Evolutionary conservation across 176 grass and related monocot genomes (phyloP), one percentile per base, ranked within the genome.

Genomic region (Echinochloa phyllopogon): DNA sequence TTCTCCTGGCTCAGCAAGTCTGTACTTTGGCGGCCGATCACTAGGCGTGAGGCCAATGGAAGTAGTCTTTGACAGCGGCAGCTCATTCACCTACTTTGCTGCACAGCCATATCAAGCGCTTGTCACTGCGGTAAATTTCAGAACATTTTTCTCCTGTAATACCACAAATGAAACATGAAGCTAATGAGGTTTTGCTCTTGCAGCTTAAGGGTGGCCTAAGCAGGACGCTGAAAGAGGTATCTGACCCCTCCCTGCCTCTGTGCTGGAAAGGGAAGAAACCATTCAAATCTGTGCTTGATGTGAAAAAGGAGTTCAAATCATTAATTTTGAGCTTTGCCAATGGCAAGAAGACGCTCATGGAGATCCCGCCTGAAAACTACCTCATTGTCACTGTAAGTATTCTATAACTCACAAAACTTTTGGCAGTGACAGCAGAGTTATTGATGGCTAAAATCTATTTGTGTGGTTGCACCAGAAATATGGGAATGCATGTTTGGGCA

Each of bases 281-380:
- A 64, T 99, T 99, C 94, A 99, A 86, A 82, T 89, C 92, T 0
- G 84, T 94, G 49, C 59, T 85, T n/a, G 94, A 99, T 88, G 88
- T 90, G 17, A 99, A 86, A 49, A 96, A 96, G 82, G 86, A 94
- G 42, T 99, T 99, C 84, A 99, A 89, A 69, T 69, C 92, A 23
- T 84, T 96, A 52, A 14, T 85, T 72, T 69, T 99, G 56, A 91
- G 68, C 88, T 99, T 99, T 72, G 79, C 72, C 23, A 96, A 88
- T 84, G 94, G 86, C 70, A 94, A 86, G 71, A 88, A 76, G 51
- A 44, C 90, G 5, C 45, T 79, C 39, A 86, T 99, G 84, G 97
- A 99, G 77, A 92, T 99, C 56, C 97, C 91, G 75, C 91, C 97
- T 57, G 86, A 99, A 77, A 99, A 99, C 67, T 99, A 99, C 83